Base-by-base conservation (phyloP, 495 filamentous ascomycete species). In the Xylaria longipes region DNA sequence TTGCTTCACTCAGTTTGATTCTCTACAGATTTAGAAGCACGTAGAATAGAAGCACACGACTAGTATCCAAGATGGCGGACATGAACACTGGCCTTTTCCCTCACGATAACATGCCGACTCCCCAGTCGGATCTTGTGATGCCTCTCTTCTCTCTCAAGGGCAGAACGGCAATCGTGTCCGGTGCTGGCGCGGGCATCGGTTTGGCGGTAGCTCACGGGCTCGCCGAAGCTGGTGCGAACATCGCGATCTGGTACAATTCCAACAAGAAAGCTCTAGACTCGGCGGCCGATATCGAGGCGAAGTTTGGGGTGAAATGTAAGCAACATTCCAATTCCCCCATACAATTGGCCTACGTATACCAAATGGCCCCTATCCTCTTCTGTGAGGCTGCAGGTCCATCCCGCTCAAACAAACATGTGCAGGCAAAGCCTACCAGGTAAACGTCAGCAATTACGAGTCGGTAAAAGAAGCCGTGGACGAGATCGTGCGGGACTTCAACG, bases 201-300 rank as follows among this genome's bases (percentile, higher is more conserved):
- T 83, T 93, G 5, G 87, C 88, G 11, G 89, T 96, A 25, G 93
- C 92, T n/a, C 84, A 94, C 46, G 92, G 86, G 25, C 78, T 83
- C 54, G 94, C 94, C 12, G 94, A 97, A 76, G 91, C 92, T 29
- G 94, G 94, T 46, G 93, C 94, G 45, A 94, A 97, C 73, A 91
- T 97, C 52, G 94, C 92, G 4, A 89, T 97, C 39, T 95, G 92
- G 91, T 97, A 94, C 75, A 93, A 94, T 77, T 88, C 84, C 78
- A 94, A 96, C 82, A 86, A 87, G 75, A 90, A 91, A 72, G 90
- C 91, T 9, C 70, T 89, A 50, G 87, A 91, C 56, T 84, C 89
- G n/a, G 94, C 94, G 3, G 85, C 85, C 25, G 89, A 91, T 60
- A 92, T 97, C 67, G 91, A 90, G 74, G 82, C 89, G 74, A 87